Base-by-base conservation (phyloP, 257 asterid genomes). In the Mentha longifolia region DNA sequence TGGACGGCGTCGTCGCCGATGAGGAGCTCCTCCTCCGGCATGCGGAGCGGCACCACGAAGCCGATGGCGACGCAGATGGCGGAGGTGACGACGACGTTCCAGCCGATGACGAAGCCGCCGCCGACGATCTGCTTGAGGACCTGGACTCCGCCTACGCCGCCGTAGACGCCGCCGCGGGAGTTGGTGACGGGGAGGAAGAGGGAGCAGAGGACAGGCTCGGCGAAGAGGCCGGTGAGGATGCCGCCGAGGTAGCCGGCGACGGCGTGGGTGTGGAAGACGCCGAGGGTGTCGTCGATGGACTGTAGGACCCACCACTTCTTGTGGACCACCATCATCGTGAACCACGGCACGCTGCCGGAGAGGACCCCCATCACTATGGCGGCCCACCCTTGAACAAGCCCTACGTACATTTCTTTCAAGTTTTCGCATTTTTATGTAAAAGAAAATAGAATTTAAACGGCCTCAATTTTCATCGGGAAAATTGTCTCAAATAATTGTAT, bases 1-100 rank as follows among this genome's bases (percentile, higher is more conserved):
- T 88, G 95, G 65, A 85, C 95, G 1, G 89, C 91, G 61, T 88
- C 95, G 54, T 88, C 95, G 9, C 95, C 95, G 2, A 85, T 82
- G 63, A 52, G 59, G 76, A 88, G 22, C 65, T 80, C 74, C 49
- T 88, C 88, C 75, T 88, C 95, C 11, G 89, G 73, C 95, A 88
- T 88, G 7, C 95, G 78, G 74, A 88, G 42, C 9, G 95, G 95
- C 5, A 84, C 49, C 0, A 88, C 17, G 0, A 82, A 49, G 0
- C 87, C 37, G 50, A 88, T 84, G 28, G 62, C 13, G 4, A 78
- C 71, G 30, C 91, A 88, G 4, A 88, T 84, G 1, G 84, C 71
- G 6, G 95, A 88, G 1, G 95, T 85, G 47, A 49, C 85, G 0
- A 84, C 85, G 20, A 88, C 11, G 79, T 88, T 88, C 95, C 95